A percentile compares a stretch with the other conserved stretches of the same genome.
Evolutionary conservation across 1,284 basidiomycete genomes (phyloP).

Genomic region (Cutaneotrichosporon mucoides): DNA sequence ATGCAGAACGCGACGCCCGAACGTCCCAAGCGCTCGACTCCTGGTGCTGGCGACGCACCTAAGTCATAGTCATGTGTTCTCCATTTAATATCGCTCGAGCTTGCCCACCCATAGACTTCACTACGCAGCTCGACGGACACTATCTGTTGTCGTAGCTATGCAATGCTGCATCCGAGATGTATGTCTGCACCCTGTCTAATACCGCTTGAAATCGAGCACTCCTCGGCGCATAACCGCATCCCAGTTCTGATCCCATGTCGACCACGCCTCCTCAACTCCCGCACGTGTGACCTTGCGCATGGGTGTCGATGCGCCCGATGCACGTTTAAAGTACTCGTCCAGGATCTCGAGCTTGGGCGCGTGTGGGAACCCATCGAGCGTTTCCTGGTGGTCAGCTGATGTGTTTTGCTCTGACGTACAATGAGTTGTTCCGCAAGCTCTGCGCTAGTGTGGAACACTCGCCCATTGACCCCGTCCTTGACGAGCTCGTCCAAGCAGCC

Average conservation of each 20-base stretch:
- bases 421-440: slow-evolving; percentile 70
- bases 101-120: too few species aligned
- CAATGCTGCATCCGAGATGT: slow-evolving; percentile 1
- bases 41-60: neutral
- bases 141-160: neutral
- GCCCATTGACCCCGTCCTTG: slow-evolving; percentile 75
- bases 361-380: slow-evolving; percentile 62
- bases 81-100: neutral
- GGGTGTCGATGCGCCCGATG: neutral
- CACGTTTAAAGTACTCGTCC: slow-evolving; percentile 36
- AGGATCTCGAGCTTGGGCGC: slow-evolving; percentile 55
- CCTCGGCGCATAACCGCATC: slow-evolving; percentile 54
- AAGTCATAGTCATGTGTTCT: neutral
- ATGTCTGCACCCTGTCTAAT: slow-evolving; percentile 2
- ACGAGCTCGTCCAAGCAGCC: slow-evolving; percentile 84
- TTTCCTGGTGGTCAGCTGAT: slow-evolving; percentile 48
- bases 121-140: neutral
- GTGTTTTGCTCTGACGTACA: slow-evolving; percentile 50
- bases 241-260: slow-evolving; percentile 83
- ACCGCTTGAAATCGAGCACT: slow-evolving; percentile 17
- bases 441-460: slow-evolving; percentile 65
- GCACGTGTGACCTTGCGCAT: slow-evolving; percentile 16
- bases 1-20: slow-evolving; percentile 24
- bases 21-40: neutral
- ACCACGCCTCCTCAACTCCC: slow-evolving; percentile 54